Conservation (phyloP, 768 basidiomycete genomes). For the Cantharellus cinnabarinus region DNA sequence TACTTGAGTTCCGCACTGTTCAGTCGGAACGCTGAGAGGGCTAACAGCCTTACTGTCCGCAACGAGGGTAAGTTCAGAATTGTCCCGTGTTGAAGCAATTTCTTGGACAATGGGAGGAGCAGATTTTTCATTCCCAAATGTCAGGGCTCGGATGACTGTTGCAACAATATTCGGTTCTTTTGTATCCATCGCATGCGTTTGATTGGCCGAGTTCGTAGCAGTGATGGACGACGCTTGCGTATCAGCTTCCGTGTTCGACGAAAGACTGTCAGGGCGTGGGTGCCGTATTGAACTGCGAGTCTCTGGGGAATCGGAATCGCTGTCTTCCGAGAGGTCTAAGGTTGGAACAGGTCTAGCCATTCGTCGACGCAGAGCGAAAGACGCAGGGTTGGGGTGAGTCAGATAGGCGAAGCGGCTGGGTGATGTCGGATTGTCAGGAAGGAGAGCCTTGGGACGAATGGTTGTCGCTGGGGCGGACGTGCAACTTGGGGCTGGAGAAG, state of each 20-base stretch:
- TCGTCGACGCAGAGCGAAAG: background rate
- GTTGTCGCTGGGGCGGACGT: no score
- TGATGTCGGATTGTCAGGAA: no score
- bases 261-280: no score
- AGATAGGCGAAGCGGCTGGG: no score
- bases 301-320: background rate
- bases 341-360: background rate
- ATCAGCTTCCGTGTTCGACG: background rate
- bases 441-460: no score
- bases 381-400: background rate
- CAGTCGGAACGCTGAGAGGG: background rate
- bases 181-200: background rate
- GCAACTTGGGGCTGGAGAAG: no score
- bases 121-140: background rate
- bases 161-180: background rate
- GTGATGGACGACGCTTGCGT: background rate
- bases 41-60: background rate
- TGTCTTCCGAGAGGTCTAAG: background rate
- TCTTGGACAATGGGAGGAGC: background rate
- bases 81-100: background rate
- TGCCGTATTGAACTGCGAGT: background rate
- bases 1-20: background rate
- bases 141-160: no score
- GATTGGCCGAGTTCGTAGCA: background rate
- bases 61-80: background rate